Base-by-base conservation (phyloP, 148 eudicot genomes). In the Cornus florida region DNA sequence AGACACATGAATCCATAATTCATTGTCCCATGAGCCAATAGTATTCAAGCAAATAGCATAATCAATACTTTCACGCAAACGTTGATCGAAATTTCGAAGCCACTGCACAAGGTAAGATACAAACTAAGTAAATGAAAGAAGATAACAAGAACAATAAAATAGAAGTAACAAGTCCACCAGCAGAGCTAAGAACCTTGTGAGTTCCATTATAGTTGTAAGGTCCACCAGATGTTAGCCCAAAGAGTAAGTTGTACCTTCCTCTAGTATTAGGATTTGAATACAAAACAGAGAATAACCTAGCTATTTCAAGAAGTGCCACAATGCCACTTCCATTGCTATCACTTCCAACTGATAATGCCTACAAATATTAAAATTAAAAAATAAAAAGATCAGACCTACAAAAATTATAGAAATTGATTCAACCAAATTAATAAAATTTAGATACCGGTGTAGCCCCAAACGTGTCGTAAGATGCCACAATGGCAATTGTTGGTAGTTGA, bases 311-410 rank as follows among this genome's bases (percentile, higher is more conserved):
- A 72, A 97, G 96, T 53, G 91, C 92, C 79, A 87, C 99, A 82
- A 94, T 91, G 64, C 99, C 99, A 87, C 98, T 97, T 82, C 98
- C 99, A 77, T 90, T 97, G 91, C 99, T 94, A 81, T 97, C 99
- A 83, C 94, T 96, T 70, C 99, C 99, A 80, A 90, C 92, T 69
- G 99, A 97, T 69, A 97, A 81, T 48, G 91, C 96, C 99, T 96
- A 81, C 72, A 71, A 80, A 78, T 6, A 76, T 48, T 62, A 80
- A 70, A 70, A 59, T 39, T 56, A 64, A 28, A 50, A 50, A 20
- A 57, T 46, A 77, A 69, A 77, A 50, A 14, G 17, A 19, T 65
- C 71, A 71, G 72, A 46, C 73, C 75, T 65, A 68, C 67, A 46
- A 22, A 59, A 33, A 65, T 23, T 57, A 65, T 48, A 28, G 78